Base-by-base conservation (phyloP, 2,329 filamentous ascomycete species). In the Monosporascus sp. region DNA sequence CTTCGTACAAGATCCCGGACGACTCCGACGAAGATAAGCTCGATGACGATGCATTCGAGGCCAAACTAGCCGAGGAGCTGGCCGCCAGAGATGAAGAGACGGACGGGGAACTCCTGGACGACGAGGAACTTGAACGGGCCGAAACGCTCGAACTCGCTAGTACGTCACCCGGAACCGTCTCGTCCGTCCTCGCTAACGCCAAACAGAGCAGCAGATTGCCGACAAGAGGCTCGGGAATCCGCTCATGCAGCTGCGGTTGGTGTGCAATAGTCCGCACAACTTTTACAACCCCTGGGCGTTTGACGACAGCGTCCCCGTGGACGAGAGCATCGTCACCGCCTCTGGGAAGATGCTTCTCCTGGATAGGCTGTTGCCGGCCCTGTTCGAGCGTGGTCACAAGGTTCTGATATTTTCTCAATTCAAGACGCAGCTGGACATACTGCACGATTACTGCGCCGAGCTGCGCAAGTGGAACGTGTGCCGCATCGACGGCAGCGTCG, bases 361-460 rank as follows among this genome's bases (percentile, higher is more conserved):
- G 0, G 94, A 99, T 67, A 84, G 90, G 0, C 79, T 99, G 0
- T 80, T 99, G 0, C 88, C 89, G 0, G 78, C 79, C 2, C 78
- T 99, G 0, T 87, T 99, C 54, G 59, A 75, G 0, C 79, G 82
- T 1, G 87, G 82, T 3, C 92, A 97, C 73, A 97, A 97, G 65
- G 87, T 97, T 27, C 81, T 99, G 46, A 90, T 99, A 49, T 99
- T 99, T 70, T 95, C 90, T 0, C 94, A 99, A 65, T 99, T 99
- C 74, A 95, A 92, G 53, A 96, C 88, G 0, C 92, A 96, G 58
- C 82, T 99, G 0, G 91, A 97, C 64, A 88, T 99, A 2, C 76
- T 99, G 0, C 84, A 95, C 57, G 88, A 93, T 52, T 99, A 96
- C 72, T 90, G 90, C 47, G 75, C 73, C 3, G 80, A 85, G n/a